Base-by-base conservation (phyloP, 495 filamentous ascomycete genomes). In the Hypoxylon subgilvum region DNA sequence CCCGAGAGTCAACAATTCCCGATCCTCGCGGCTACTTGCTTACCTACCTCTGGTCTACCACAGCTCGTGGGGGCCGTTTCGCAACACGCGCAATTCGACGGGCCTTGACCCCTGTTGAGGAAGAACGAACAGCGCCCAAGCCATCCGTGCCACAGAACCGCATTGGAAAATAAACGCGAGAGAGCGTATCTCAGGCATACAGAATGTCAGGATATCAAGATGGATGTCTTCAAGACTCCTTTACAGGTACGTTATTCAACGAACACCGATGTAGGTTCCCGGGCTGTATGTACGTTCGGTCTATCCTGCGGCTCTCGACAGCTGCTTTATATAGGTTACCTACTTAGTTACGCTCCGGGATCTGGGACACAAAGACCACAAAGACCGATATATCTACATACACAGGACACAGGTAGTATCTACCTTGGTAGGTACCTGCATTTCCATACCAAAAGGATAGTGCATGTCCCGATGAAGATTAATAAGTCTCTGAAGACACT, bases 41-140 rank as follows among this genome's bases (percentile, higher is more conserved):
- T 57, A 32, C 53, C 43, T 63, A 44, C 32, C 22, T 41, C 10
- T 43, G 19, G 38, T 23, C 14, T 43, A 38, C 58, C 48, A 40
- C 47, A 64, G 49, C 54, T 64, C 61, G 61, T 64, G 61, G 61
- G 61, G 61, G 61, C 61, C 28, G 60, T 64, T 58, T 64, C 47
- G 52, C 46, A 63, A 23, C 52, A 47, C 42, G 9, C 39, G 34
- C 32, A 64, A 54, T 38, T 64, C 44, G 61, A 40, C 61, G 49
- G 48, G 22, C 60, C 44, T 53, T 31, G 25, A 39, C 53, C 49
- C 54, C 45, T 58, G 48, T 58, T 31, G 21, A 52, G 52, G 38
- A 45, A 54, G 25, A 34, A 40, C 30, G 23, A 48, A 36, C 27
- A 45, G 52, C 50, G 47, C 36, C 49, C 53, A 14, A 38, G 43